These are phyloP conservation scores for Plectosphaerella sp. DNA, from an alignment of 2,329 filamentous ascomycete genomes.

Conservation along the genomic window DNA sequence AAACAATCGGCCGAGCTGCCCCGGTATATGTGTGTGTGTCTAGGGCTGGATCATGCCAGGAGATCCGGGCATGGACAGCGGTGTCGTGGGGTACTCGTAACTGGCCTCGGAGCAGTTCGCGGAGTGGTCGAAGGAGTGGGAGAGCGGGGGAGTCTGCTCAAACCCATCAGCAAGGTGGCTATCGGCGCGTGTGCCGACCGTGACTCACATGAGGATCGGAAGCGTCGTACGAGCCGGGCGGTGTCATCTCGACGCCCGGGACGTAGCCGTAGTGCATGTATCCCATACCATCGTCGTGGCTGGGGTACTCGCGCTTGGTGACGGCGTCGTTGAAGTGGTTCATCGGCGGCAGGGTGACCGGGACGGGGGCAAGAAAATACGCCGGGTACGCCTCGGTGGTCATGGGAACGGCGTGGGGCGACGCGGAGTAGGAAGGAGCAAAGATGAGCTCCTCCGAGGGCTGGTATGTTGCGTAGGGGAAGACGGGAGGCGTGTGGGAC, in stretches of 20 bases:
- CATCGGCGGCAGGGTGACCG: conserved; percentile 61
- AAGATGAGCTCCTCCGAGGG: conserved; percentile 62
- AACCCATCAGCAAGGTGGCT: conserved; percentile 45
- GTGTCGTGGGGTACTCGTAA: conserved; percentile 65
- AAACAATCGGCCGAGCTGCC: neutral
- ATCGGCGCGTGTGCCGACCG: conserved; percentile 24
- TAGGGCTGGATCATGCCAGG: conserved; percentile 45
- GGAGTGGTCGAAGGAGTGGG: conserved; percentile 68
- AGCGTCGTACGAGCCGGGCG: conserved; percentile 59
- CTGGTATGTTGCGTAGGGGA: conserved; percentile 63
- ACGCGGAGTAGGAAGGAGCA: conserved; percentile 49
- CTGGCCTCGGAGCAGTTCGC: conserved; percentile 56
- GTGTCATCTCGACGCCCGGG: conserved; percentile 58
- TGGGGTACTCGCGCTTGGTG: conserved; percentile 59
- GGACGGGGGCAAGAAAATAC: conserved; percentile 51
- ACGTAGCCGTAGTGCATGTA: conserved; percentile 67
- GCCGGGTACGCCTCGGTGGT: conserved; percentile 46
- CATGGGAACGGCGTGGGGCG: conserved; percentile 31
- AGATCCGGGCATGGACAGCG: conserved; percentile 68
- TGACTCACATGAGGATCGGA: conserved; percentile 72
- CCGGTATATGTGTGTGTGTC: neutral
- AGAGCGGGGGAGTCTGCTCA: conserved; percentile 70
- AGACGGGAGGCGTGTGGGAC: conserved; percentile 68
- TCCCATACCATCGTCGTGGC: conserved; percentile 55
- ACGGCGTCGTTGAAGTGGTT: conserved; percentile 58